These are phyloP conservation scores for Talaromyces sp. DNA, from an alignment of 2,329 filamentous ascomycete genomes.

Conservation along the genomic window DNA sequence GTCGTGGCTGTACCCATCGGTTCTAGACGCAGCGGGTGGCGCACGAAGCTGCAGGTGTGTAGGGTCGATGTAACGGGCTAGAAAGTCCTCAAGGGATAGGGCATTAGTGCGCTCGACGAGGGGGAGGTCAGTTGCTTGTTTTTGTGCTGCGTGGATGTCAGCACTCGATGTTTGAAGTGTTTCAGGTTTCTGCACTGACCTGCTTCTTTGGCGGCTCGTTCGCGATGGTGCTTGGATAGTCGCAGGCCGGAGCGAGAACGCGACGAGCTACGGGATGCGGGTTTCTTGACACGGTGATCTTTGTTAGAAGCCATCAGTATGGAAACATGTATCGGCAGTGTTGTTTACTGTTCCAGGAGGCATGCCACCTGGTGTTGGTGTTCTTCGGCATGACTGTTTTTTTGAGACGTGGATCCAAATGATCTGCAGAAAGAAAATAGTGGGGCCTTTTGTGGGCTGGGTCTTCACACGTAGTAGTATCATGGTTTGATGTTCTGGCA, in stretches of 20 bases:
- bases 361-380: not conserved
- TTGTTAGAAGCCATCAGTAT: not conserved
- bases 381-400: not conserved
- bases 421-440: too few relatives aligned
- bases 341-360: not conserved
- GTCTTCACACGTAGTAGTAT: too few relatives aligned
- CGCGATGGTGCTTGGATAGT: conserved; percentile 8
- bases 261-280: conserved; percentile 2
- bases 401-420: too few relatives aligned
- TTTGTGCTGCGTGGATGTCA: not conserved
- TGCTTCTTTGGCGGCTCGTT: conserved; percentile 2
- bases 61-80: conserved; percentile 16
- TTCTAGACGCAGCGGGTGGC: not conserved
- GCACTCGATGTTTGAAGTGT: not conserved
- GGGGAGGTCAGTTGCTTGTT: conserved; percentile 12
- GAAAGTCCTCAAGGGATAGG: conserved; percentile 35
- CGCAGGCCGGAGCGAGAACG: conserved; percentile 10
- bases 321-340: not conserved
- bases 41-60: conserved; percentile 8
- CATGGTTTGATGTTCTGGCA: too few relatives aligned
- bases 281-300: not conserved
- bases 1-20: not conserved
- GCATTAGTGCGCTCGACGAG: conserved; percentile 41
- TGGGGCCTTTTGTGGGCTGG: too few relatives aligned
- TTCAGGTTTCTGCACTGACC: not conserved